Conservation (phyloP, 352 stramenopile genomes). For the Phytopythium montanum region DNA sequence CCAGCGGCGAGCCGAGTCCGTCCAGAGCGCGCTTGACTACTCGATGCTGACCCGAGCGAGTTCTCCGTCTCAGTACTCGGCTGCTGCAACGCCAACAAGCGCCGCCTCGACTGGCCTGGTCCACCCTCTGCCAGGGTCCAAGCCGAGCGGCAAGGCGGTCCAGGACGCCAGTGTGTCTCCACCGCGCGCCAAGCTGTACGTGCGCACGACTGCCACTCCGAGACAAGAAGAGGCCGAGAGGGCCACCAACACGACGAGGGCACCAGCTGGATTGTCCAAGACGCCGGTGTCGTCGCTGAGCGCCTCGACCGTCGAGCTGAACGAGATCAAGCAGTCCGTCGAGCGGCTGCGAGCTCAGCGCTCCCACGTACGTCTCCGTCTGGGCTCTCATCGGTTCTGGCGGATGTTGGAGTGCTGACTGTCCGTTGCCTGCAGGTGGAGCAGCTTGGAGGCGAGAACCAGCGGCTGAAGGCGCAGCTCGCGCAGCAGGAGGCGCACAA, state of each 20-base stretch:
- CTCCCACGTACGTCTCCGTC: constrained; percentile 16
- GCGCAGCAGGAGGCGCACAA: constrained; percentile 32
- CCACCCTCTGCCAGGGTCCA: background rate
- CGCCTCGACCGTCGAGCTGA: constrained; percentile 17
- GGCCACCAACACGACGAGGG: background rate
- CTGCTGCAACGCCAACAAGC: background rate
- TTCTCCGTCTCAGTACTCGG: background rate
- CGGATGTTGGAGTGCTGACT: background rate
- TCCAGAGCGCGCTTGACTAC: background rate
- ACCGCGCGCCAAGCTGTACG: background rate
- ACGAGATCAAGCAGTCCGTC: constrained; percentile 55
- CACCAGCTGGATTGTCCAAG: background rate
- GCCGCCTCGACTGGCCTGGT: background rate
- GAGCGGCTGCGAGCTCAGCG: constrained; percentile 44
- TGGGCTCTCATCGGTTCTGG: background rate
- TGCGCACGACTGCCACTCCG: background rate
- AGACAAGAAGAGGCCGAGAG: background rate
- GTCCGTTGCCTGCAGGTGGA: constrained; percentile 22
- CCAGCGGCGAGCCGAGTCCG: background rate
- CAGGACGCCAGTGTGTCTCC: background rate
- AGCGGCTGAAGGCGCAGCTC: constrained; percentile 32
- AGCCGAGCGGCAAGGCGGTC: background rate
- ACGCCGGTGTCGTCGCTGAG: background rate
- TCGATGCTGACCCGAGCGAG: background rate
- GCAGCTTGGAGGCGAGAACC: constrained; percentile 37